Evolutionary conservation across 2,329 filamentous ascomycete genomes (phyloP).

Genomic region (Fusarium xylarioides): DNA sequence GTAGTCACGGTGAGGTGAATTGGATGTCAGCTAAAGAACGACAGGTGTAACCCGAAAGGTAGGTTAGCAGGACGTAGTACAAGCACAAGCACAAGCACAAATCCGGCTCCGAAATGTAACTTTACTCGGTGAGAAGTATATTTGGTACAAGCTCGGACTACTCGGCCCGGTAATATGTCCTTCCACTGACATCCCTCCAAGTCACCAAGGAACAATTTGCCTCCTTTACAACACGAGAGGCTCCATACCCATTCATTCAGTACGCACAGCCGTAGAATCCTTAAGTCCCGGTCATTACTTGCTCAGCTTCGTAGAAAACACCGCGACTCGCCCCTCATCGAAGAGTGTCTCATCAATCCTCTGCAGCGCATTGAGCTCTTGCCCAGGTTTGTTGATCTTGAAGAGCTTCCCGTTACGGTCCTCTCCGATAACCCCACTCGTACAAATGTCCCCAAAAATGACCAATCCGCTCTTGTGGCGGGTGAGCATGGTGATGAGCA

Average conservation of each 20-base stretch:
- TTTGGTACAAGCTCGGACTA: too few species aligned
- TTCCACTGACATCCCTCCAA: too few species aligned
- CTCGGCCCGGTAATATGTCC: too few species aligned
- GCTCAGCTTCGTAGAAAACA: fast-evolving
- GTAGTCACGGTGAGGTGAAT: too few species aligned
- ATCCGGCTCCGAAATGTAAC: too few species aligned
- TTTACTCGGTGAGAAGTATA: too few species aligned
- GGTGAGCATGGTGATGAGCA: neutral
- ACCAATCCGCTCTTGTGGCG: neutral
- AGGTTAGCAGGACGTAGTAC: too few species aligned
- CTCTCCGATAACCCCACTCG: neutral
- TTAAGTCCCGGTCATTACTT: fast-evolving
- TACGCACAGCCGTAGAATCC: fast-evolving
- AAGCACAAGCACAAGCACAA: too few species aligned
- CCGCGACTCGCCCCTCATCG: neutral
- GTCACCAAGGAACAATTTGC: too few species aligned
- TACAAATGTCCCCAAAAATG: neutral
- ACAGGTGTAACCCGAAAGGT: too few species aligned
- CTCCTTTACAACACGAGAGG: neutral
- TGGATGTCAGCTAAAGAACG: too few species aligned
- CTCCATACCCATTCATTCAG: neutral
- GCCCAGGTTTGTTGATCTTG: neutral
- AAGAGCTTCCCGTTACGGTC: neutral
- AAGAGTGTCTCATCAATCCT: neutral
- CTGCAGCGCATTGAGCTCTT: neutral